Evolutionary conservation across 1,284 basidiomycete species (phyloP), one percentile per base, ranked within the genome.

Genomic region (Apiotrichum montevideense): DNA sequence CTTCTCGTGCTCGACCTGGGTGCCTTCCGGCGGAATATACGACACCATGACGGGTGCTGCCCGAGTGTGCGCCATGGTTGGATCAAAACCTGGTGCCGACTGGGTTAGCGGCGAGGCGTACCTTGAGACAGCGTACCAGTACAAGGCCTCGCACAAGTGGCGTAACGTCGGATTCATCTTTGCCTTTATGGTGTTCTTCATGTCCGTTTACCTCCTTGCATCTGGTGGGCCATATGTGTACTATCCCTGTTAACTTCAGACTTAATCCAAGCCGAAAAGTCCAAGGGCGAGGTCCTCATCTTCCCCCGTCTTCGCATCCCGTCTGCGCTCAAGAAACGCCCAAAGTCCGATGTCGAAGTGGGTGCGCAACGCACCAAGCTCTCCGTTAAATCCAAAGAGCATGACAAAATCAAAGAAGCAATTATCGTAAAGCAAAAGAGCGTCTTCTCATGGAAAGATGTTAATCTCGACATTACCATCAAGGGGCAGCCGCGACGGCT

Each of bases 141-240:
- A 89, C 72, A 68, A 76, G 15, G 81, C 81, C 56, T 72, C 70
- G 32, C 77, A 90, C 67, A 69, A 85, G 6, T 91, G 88, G 88
- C 80, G 80, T 71, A 54, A 34, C 39, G 78, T 82, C 59, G 84
- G 83, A 41, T 81, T 85, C 53, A 64, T 83, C 52, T 57, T 82
- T 51, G 81, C 68, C 0, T 85, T 84, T 68, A 76, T 80, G 56
- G n/a, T 82, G 51, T 75, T 71, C 52, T 83, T 84, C 69, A 11
- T 74, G 76, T 42, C 63, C 6, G 64, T 78, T 33, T 82, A 85
- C 59, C 78, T 86, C 40, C 33, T 78, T 53, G 81, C 29, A 29
- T 29, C 29, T 3, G 29, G 29, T 29, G 29, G 29, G 29, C 29
- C 29, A 29, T 29, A 29, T 29, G 3, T 29, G 29, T 29, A 29